Evolutionary conservation across 331 rosid species (phyloP).

Genomic region (Quercus tomentella): DNA sequence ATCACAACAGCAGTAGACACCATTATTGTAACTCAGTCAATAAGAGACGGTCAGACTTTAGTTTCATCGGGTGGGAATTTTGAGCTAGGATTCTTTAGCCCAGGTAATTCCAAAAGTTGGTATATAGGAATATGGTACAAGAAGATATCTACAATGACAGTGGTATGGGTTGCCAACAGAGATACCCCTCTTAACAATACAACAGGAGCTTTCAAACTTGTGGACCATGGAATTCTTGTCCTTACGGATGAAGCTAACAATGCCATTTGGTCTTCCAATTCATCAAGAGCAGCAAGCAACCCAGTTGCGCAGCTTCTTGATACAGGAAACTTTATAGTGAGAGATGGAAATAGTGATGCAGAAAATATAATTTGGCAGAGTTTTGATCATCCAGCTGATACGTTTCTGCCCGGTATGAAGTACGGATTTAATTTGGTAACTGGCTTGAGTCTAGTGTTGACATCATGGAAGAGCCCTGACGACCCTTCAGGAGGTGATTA

Average conservation of each 20-base stretch:
- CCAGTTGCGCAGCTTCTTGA: constrained; percentile 20
- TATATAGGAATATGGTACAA: constrained; percentile 20
- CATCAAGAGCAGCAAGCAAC: neutral
- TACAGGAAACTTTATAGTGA: constrained; percentile 24
- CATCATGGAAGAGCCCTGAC: constrained; percentile 17
- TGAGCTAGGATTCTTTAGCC: neutral
- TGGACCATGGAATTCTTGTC: constrained; percentile 1
- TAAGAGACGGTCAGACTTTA: too few species aligned
- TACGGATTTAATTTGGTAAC: neutral
- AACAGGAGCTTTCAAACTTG: constrained; percentile 8
- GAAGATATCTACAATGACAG: constrained; percentile 6
- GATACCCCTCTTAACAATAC: constrained; percentile 12
- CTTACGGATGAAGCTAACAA: neutral
- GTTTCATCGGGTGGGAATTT: too few species aligned
- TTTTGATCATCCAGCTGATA: constrained; percentile 16
- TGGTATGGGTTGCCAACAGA: constrained; percentile 27
- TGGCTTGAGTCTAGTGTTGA: constrained; percentile 1
- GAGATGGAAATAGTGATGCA: neutral
- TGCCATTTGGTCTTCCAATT: constrained; percentile 12
- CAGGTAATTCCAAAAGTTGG: neutral
- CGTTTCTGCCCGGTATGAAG: constrained; percentile 19
- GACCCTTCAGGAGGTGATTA: constrained; percentile 16
- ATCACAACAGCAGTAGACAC: too few species aligned
- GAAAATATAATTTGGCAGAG: constrained; percentile 19
- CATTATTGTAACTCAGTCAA: too few species aligned